Conservation (phyloP, 257 asterid genomes). For the Henckelia pumila region DNA sequence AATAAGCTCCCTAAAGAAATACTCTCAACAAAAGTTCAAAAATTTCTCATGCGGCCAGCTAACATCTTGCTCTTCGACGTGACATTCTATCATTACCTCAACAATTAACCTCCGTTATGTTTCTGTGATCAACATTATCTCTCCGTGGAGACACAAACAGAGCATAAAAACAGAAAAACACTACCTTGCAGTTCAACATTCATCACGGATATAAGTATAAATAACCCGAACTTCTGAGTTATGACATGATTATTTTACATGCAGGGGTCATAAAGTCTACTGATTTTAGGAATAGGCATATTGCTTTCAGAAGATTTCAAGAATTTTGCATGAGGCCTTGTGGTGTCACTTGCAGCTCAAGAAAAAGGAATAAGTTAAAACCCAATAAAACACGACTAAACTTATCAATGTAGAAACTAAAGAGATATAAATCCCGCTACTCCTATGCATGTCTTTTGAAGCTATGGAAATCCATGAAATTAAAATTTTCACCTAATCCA, state of each 20-base stretch:
- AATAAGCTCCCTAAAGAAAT: background rate
- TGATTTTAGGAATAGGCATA: background rate
- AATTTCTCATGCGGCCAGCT: background rate
- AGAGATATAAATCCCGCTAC: background rate
- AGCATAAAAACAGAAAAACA: background rate
- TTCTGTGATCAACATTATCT: background rate
- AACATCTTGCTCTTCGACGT: background rate
- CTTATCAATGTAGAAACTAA: background rate
- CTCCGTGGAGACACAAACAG: background rate
- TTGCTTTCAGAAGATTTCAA: background rate
- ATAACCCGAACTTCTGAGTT: background rate
- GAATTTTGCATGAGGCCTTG: background rate
- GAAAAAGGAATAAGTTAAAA: background rate
- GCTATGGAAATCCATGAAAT: background rate
- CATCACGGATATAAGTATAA: too few species aligned
- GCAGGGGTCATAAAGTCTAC: background rate
- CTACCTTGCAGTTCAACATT: background rate
- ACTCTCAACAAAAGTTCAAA: too few species aligned
- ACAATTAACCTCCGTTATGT: background rate
- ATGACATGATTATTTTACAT: background rate
- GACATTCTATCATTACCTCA: background rate
- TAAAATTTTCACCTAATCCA: constrained; percentile 42
- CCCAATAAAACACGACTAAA: background rate
- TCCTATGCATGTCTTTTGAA: background rate
- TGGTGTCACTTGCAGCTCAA: background rate